Evolutionary conservation across 2,329 filamentous ascomycete genomes (phyloP), one percentile per base, ranked within the genome.

Genomic region (Monosporascus sp.): DNA sequence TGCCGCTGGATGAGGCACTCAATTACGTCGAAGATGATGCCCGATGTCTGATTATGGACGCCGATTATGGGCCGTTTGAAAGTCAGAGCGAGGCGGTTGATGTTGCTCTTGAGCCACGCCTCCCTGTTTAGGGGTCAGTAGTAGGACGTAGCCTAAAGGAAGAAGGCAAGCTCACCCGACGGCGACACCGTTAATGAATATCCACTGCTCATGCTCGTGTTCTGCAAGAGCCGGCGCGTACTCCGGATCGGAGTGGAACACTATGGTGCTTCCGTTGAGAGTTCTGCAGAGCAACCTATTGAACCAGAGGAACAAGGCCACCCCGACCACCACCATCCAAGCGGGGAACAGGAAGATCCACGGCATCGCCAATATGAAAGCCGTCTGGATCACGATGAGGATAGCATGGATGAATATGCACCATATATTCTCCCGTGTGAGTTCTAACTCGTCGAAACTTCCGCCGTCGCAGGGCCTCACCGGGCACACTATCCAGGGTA

Each of bases 1-100:
- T 86, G 86, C 41, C 89, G 82, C 67, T 94, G 88, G 56, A 93
- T 74, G 11, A 94, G 73, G 60, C 88, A 92, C 68, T 94, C 85
- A 25, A 92, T 68, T 1, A 92, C 74, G 60, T 94, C 89, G 57
- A 91, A 90, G 17, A 92, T 65, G 47, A 92, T 80, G 2, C 89
- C 89, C 1, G 74, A 83, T 57, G 88, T 93, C 55, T 78, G 79
- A 65, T 92, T 93, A 62, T 92, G 89, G 14, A 93, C 82, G 25
- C 88, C 89, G 1, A 83, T 74, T 5, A 93, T 72, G 0, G 82
- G 85, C 2, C 89, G 81, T 37, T 83, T 81, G 65, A 93, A 93
- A 0, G 85, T 90, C 47, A 84, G 68, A 0, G 88, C 83, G 5
- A 93, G 73, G 1, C 86, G 80, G 65, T 92, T 81, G 55, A 92